Evolutionary conservation across 225 moss, liverwort and hornwort species (phyloP).

Genomic region (Climacium dendroides): DNA sequence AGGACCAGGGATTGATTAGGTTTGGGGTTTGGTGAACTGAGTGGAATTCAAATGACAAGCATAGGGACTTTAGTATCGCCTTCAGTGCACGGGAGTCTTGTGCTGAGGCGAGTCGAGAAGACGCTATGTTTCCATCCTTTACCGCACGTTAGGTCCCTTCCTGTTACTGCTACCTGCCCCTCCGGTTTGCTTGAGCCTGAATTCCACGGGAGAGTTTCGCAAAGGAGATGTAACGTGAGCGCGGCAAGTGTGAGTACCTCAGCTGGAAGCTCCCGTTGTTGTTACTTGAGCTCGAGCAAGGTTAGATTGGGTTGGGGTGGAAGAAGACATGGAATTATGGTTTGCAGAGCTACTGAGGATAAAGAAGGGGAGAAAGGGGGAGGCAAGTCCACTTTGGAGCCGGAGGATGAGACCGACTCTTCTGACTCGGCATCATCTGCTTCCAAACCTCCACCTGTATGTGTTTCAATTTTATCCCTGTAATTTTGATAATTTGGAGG

Average conservation of each 20-base stretch:
- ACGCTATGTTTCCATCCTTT: slow-evolving; percentile 6
- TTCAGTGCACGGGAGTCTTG: background rate
- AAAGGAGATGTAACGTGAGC: background rate
- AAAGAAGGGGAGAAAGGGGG: slow-evolving; percentile 32
- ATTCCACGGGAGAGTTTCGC: background rate
- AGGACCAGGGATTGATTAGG: background rate
- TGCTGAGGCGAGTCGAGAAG: background rate
- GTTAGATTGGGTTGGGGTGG: background rate
- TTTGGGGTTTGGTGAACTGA: background rate
- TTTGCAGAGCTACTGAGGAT: slow-evolving; percentile 14
- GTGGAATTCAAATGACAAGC: slow-evolving; percentile 13
- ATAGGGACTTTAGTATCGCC: slow-evolving; percentile 6
- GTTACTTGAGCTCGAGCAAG: background rate
- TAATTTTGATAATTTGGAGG: background rate
- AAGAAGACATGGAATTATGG: slow-evolving; percentile 1
- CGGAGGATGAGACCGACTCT: slow-evolving; percentile 23
- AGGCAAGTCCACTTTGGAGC: slow-evolving; percentile 26
- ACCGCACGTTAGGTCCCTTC: slow-evolving; percentile 5
- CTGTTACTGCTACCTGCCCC: slow-evolving; percentile 13
- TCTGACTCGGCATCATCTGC: background rate
- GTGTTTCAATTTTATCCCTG: background rate
- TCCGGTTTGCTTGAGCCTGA: background rate
- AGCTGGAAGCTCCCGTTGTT: background rate
- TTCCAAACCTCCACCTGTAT: slow-evolving; percentile 12
- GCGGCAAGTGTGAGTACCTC: background rate